Percentiles rank a stretch among this genome's conserved stretches.
Evolutionary conservation across 208 protist genomes (phyloP).

Genomic region (Wallacemonas sp.): DNA sequence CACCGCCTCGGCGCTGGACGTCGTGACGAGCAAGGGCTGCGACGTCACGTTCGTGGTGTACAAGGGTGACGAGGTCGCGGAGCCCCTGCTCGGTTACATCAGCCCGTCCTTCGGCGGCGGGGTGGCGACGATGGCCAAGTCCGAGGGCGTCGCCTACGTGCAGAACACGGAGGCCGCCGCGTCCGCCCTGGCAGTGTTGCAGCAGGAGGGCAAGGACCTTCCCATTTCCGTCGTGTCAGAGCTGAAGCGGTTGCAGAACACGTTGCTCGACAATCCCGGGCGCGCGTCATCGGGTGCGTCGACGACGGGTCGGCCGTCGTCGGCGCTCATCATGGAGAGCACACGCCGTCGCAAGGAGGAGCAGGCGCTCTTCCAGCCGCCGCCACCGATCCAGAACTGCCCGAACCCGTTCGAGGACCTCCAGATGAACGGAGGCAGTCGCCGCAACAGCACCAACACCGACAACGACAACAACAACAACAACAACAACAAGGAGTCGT

Average conservation of each 20-base stretch:
- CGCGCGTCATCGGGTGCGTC: not conserved
- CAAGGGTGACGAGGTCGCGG: conserved; percentile 60
- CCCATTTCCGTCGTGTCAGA: conserved; percentile 51
- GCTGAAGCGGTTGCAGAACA: conserved; percentile 51
- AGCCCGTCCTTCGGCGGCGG: conserved; percentile 29
- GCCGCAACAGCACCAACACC: not conserved
- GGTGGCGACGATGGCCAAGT: conserved; percentile 44
- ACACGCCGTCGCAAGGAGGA: conserved; percentile 16
- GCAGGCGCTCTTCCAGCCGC: conserved; percentile 18
- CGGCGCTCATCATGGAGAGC: conserved; percentile 11
- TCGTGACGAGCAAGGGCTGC: conserved; percentile 29
- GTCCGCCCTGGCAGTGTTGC: conserved; percentile 46
- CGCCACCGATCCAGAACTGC: conserved; percentile 34
- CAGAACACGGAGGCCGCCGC: conserved; percentile 46
- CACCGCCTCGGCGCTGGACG: conserved; percentile 61
- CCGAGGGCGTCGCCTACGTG: conserved; percentile 43
- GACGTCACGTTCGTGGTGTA: conserved; percentile 67
- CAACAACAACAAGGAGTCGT: not conserved
- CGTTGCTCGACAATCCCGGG: conserved; percentile 22
- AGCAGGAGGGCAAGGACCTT: conserved; percentile 52
- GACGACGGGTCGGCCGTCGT: conserved; percentile 16
- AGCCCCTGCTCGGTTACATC: conserved; percentile 58
- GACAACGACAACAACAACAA: not conserved
- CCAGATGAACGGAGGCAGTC: conserved; percentile 11
- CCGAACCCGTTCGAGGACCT: conserved; percentile 39